Base-by-base conservation (phyloP, 2,329 filamentous ascomycete genomes). In the Hymenoscyphus repandus region DNA sequence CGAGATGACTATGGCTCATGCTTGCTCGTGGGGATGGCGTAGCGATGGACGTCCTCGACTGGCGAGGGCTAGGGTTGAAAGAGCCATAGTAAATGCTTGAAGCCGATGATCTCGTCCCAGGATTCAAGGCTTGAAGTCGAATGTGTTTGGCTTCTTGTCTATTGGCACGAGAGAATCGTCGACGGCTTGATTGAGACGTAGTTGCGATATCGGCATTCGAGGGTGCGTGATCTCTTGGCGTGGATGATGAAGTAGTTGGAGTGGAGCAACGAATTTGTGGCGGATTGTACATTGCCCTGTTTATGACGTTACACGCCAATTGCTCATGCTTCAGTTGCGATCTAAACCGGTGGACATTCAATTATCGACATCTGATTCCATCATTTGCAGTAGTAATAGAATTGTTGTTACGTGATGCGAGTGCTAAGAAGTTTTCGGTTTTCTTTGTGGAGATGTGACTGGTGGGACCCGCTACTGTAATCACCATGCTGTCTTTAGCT, bases 31-130 rank as follows among this genome's bases (percentile, higher is more conserved):
- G 60, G 11, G 64, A 62, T 17, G 49, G 51, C n/a, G 58, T 60
- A 39, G 43, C 56, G 1, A 61, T 12, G 17, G 59, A 60, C 7
- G 56, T 49, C 54, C 55, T 56, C 36, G 64, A 65, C 6, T 49
- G 54, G 11, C 58, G 58, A n/a, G 62, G 60, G 49, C 54, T 57
- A 10, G 50, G 54, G 41, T 52, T 50, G 47, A 63, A 68, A 6
- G 66, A 68, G 27, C 67, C 66, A 54, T 62, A 59, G 37, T 68
- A 68, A 10, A 68, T 64, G 43, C 62, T 64, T 1, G 63, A 58
- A 15, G 56, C 50, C 9, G 58, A 49, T 15, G 58, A 57, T 47
- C 47, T 56, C 11, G 54, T 47, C 32, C 52, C 55, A 20, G 54
- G 55, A 27, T 46, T 49, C 3, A 59, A 58, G 15, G 58, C 56